A percentile compares a stretch with the other conserved stretches of the same genome.
Evolutionary conservation across 257 asterid species (phyloP).

Genomic region (Prunella vulgaris): DNA sequence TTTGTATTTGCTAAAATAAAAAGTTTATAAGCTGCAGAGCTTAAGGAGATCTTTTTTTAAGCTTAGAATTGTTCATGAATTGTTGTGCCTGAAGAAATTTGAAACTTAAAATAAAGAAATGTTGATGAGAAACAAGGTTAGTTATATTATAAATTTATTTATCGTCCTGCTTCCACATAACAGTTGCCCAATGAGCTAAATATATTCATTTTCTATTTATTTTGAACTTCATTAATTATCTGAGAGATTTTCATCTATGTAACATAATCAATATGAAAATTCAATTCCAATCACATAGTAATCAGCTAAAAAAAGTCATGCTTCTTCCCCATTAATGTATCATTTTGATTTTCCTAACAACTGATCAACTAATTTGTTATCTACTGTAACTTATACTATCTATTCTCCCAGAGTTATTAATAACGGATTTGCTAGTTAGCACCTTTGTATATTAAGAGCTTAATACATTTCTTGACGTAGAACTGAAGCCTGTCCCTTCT

Average conservation of each 20-base stretch:
- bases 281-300: neutral
- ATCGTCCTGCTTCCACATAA: neutral
- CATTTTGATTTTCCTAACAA: neutral
- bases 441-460: neutral
- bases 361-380: too few relatives aligned
- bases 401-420: too few relatives aligned
- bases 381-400: too few relatives aligned
- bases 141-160: neutral
- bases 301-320: neutral
- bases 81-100: neutral
- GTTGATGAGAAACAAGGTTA: neutral
- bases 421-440: neutral
- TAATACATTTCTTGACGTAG: neutral
- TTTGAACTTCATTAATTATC: neutral
- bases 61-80: neutral
- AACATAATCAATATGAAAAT: neutral
- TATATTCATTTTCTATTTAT: neutral
- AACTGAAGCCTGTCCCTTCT: slow-evolving; percentile 5
- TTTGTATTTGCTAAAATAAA: neutral
- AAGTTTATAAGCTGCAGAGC: neutral
- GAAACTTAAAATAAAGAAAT: neutral
- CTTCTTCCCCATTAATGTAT: neutral
- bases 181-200: neutral
- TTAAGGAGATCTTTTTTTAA: neutral
- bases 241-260: neutral